Percentiles rank a stretch among this genome's conserved stretches.
These are phyloP conservation scores for Eucalyptus regnans DNA, from an alignment of 345 rosid genomes.

Conservation along the genomic window DNA sequence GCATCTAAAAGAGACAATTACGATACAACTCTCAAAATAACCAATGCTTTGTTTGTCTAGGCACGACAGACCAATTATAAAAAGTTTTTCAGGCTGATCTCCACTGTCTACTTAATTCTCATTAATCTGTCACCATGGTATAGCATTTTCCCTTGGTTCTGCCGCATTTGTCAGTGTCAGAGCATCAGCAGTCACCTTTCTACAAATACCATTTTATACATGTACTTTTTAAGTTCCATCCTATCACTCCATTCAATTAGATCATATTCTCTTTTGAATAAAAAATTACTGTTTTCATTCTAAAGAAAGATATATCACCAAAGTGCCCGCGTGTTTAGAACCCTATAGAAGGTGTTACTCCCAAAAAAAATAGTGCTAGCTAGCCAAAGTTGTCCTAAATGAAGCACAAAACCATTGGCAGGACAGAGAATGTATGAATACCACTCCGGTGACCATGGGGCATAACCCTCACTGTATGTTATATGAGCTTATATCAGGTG, in stretches of 20 bases:
- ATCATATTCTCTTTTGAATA: background rate
- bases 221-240: background rate
- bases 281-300: background rate
- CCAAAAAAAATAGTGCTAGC: background rate
- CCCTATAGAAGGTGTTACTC: background rate
- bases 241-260: background rate
- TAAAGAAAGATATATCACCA: background rate
- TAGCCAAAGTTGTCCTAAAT: background rate
- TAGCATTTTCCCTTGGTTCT: background rate
- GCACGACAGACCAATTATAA: background rate
- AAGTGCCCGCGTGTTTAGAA: background rate
- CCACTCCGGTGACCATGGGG: background rate
- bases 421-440: background rate
- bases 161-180: background rate
- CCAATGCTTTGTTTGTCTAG: background rate
- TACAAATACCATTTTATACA: background rate
- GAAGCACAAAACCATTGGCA: background rate
- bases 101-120: background rate
- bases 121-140: background rate
- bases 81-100: background rate
- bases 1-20: background rate
- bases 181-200: background rate
- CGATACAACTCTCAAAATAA: background rate
- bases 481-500: background rate
- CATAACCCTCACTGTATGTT: background rate